phyloP scores from a whole-genome alignment of 306 rosid species.

The Heteromeles arbutifolia region DNA sequence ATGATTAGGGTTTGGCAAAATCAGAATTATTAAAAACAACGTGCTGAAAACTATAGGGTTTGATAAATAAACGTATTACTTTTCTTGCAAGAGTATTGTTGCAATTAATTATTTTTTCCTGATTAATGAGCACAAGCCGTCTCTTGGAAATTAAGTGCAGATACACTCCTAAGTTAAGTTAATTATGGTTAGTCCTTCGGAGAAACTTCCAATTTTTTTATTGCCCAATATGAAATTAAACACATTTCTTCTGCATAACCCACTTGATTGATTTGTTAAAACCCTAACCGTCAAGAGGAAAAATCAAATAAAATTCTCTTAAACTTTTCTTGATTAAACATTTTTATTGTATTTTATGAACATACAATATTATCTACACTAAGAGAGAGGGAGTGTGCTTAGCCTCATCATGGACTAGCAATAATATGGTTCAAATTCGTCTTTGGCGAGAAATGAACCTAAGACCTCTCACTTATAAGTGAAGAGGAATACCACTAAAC shows the following conservation, averaged over 20 bases:
- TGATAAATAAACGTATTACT: constrained; percentile 17
- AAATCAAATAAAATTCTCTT: too few species aligned
- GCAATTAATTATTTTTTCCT: neutral
- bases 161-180: neutral
- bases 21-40: constrained; percentile 16
- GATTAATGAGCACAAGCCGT: constrained; percentile 16
- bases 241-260: neutral
- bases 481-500: too few species aligned
- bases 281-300: too few species aligned
- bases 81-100: constrained; percentile 35
- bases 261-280: too few species aligned
- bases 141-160: constrained; percentile 18
- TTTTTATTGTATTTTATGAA: too few species aligned
- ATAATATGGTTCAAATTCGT: too few species aligned
- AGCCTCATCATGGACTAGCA: too few species aligned
- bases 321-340: too few species aligned
- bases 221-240: neutral
- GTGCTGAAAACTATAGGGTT: constrained; percentile 6
- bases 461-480: too few species aligned
- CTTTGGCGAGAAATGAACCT: too few species aligned
- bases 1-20: constrained; percentile 1
- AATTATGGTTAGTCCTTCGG: neutral
- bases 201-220: neutral
- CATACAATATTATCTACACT: too few species aligned
- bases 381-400: too few species aligned